A percentile compares a stretch with the other conserved stretches of the same genome.
phyloP scores from a whole-genome alignment of 208 protist species.

The Crithidia expoeki region DNA sequence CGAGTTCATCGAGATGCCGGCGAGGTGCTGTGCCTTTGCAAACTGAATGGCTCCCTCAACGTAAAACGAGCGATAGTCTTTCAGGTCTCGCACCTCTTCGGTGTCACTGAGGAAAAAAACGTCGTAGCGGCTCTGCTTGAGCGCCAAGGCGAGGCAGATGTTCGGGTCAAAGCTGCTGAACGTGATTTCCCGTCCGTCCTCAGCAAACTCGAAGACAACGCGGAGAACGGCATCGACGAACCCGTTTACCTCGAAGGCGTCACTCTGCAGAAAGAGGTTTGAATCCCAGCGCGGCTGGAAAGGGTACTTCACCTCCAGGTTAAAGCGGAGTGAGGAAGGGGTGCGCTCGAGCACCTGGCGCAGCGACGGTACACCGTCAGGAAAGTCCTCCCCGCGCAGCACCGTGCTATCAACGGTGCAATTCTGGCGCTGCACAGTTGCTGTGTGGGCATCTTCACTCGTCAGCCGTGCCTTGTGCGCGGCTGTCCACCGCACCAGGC shows the following conservation, averaged over 20 bases:
- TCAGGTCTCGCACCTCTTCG: conserved; percentile 66
- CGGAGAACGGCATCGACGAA: conserved; percentile 77
- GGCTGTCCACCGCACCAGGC: conserved; percentile 22
- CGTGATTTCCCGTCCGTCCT: conserved; percentile 60
- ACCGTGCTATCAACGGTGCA: conserved; percentile 30
- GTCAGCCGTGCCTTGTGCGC: conserved; percentile 2
- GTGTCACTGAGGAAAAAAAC: conserved; percentile 83
- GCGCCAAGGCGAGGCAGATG: conserved; percentile 65
- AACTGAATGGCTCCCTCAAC: conserved; percentile 80
- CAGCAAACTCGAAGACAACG: conserved; percentile 63
- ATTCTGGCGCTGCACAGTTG: conserved; percentile 15
- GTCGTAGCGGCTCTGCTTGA: conserved; percentile 83
- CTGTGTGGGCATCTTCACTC: conserved; percentile 27
- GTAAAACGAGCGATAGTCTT: conserved; percentile 82
- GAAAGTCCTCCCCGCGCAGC: conserved; percentile 65
- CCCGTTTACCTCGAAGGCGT: conserved; percentile 82
- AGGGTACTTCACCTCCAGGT: conserved; percentile 85
- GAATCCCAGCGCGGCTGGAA: conserved; percentile 70
- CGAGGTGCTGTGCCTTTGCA: conserved; percentile 59
- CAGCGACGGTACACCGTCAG: conserved; percentile 67
- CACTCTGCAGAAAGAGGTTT: conserved; percentile 74
- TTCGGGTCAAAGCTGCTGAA: conserved; percentile 88
- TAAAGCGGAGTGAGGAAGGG: conserved; percentile 58
- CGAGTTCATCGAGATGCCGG: conserved; percentile 74
- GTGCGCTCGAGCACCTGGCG: conserved; percentile 65